Conservation (phyloP, 768 basidiomycete species). For the Hydnomerulius pinastri region DNA sequence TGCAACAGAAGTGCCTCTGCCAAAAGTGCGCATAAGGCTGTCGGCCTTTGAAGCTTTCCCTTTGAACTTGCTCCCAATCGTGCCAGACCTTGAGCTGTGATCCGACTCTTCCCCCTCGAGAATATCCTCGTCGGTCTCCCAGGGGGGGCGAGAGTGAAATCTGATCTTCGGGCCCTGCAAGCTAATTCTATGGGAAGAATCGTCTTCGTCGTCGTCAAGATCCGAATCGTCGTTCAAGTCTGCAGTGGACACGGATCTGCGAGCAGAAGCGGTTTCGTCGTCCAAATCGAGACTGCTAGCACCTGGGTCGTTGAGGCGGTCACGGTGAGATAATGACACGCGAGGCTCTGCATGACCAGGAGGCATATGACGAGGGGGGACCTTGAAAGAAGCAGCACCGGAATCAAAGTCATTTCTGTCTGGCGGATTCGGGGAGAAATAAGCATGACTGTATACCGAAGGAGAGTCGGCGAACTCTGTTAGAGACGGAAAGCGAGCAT, state of each 20-base stretch:
- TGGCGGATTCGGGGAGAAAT: slow-evolving; percentile 53
- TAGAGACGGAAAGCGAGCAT: slow-evolving; percentile 53
- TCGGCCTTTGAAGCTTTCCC: slow-evolving; percentile 34
- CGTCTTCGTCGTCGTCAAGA: slow-evolving; percentile 43
- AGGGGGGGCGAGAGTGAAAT: slow-evolving; percentile 79
- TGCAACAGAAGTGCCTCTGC: slow-evolving; percentile 43
- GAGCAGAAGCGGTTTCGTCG: slow-evolving; percentile 43
- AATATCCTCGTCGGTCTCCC: slow-evolving; percentile 64
- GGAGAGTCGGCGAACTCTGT: slow-evolving; percentile 67
- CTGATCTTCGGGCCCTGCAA: slow-evolving; percentile 82
- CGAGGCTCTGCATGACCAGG: slow-evolving; percentile 18
- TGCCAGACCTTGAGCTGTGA: slow-evolving; percentile 33
- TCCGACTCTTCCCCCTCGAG: slow-evolving; percentile 50
- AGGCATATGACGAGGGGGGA: slow-evolving; percentile 22
- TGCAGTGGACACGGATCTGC: slow-evolving; percentile 29
- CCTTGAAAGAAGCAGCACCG: slow-evolving; percentile 28
- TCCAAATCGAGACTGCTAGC: slow-evolving; percentile 59
- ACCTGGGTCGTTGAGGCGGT: slow-evolving; percentile 47
- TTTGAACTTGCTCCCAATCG: slow-evolving; percentile 31
- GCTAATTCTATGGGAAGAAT: slow-evolving; percentile 57
- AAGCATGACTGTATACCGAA: slow-evolving; percentile 64
- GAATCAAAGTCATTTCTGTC: slow-evolving; percentile 33
- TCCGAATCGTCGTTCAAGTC: slow-evolving; percentile 37
- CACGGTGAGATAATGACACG: slow-evolving; percentile 34
- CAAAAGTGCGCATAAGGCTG: slow-evolving; percentile 45